Base-by-base conservation (phyloP, 352 stramenopile species). In the Globisporangium radiosum region DNA sequence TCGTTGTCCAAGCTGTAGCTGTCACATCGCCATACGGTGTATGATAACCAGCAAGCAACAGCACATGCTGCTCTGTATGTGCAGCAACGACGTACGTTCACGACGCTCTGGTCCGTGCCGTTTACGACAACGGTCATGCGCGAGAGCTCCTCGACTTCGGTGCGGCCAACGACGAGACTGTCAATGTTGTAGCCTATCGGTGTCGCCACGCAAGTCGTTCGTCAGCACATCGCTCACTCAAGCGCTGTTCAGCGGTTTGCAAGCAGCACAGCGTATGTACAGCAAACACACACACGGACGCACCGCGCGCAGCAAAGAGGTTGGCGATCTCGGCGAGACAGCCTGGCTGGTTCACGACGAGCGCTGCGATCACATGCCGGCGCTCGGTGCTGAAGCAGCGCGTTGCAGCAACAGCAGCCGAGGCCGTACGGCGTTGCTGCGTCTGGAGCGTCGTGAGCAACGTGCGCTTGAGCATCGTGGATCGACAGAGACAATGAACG, bases 271-370 rank as follows among this genome's bases (percentile, higher is more conserved):
- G 56, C 43, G 40, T 47, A 10, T 36, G 47, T 3, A 17, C 19
- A 52, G 17, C 49, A 59, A 14, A 17, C 19, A 47, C 17, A 40
- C 45, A 38, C 10, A 10, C 25, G 4, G n/a, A 73, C 70, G 39
- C 55, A 90, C 81, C 84, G 62, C 84, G 76, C 57, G 84, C 76
- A 7, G 84, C 81, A 56, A 94, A 92, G 36, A 94, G 64, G 63
- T 94, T 94, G 65, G 84, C 81, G 61, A 94, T 94, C 74, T 94
- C 81, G 17, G 81, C 84, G 51, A 94, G 70, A 77, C 81, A 92
- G 47, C 84, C 84, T 45, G 84, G 79, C 64, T 94, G 84, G 69
- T 94, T 94, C 48, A 94, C 75, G 55, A 94, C 84, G 54, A 94
- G 66, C 52, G 84, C 84, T 15, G 84, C 84, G 64, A 94, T 94